phyloP scores from a whole-genome alignment of 2,329 filamentous ascomycete species.

The Aspergillus udagawae region DNA sequence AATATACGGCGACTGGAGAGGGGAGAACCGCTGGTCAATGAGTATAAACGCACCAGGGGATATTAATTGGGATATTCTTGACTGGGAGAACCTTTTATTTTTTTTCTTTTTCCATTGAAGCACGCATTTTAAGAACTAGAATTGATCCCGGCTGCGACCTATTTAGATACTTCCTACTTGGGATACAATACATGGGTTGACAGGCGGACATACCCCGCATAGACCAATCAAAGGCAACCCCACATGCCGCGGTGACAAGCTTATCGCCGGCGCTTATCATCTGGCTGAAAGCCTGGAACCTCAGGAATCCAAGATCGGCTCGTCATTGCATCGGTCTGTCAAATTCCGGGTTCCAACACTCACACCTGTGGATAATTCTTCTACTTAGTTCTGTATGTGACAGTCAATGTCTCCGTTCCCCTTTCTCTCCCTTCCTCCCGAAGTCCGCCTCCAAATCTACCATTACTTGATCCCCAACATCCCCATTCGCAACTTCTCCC shows the following conservation, averaged over 20 bases:
- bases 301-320: not conserved
- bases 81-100: too few species aligned
- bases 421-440: not conserved
- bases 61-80: conserved; percentile 43
- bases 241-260: too few species aligned
- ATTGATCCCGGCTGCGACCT: not conserved
- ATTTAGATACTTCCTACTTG: not conserved
- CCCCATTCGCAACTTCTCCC: not conserved
- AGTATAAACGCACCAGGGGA: conserved; percentile 56
- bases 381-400: not conserved
- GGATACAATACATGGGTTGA: too few species aligned
- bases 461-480: not conserved
- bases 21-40: conserved; percentile 57
- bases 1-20: conserved; percentile 53
- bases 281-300: not conserved
- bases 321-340: not conserved
- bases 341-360: not conserved
- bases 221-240: not conserved
- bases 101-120: not conserved
- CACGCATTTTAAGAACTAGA: not conserved
- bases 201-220: not conserved
- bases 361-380: too few species aligned
- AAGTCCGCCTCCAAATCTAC: conserved; percentile 1
- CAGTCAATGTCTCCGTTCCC: not conserved
- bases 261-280: too few species aligned